Evolutionary conservation across 176 grass and related monocot species (phyloP).

Genomic region (Phoenix roebelenii): DNA sequence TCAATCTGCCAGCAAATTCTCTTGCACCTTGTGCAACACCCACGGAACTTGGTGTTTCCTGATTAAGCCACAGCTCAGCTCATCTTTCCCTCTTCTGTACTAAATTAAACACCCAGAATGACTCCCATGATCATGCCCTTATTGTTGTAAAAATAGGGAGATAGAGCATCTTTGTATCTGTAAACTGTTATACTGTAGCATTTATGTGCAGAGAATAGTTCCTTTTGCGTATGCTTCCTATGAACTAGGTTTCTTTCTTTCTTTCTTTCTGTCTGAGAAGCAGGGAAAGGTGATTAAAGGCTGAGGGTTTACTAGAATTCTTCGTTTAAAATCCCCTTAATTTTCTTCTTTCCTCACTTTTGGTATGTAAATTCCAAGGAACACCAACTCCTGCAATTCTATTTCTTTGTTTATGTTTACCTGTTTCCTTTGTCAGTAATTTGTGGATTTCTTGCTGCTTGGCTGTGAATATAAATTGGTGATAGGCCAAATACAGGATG

Average conservation of each 20-base stretch:
- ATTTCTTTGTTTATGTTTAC: too few species aligned
- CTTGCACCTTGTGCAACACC: conserved; percentile 46
- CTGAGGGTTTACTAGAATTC: neutral
- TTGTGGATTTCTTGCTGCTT: too few species aligned
- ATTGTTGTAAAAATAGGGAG: neutral
- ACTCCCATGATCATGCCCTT: neutral
- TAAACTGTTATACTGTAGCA: neutral
- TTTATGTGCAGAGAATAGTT: too few species aligned
- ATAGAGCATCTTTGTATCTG: neutral
- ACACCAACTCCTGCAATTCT: too few species aligned
- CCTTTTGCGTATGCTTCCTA: neutral
- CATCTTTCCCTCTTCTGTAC: too few species aligned
- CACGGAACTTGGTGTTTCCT: conserved; percentile 4
- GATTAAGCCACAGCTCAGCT: neutral
- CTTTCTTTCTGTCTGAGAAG: neutral
- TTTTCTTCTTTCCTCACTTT: too few species aligned
- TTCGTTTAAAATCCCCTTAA: neutral
- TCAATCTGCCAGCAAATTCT: conserved; percentile 41
- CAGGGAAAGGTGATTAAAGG: conserved; percentile 3
- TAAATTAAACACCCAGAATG: too few species aligned
- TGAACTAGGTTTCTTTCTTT: neutral
- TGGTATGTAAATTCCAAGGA: too few species aligned
- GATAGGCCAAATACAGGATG: too few species aligned
- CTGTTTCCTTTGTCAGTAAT: too few species aligned
- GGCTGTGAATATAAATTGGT: neutral